These are phyloP conservation scores for Alternaria sp. DNA, from an alignment of 2,329 filamentous ascomycete genomes.

Conservation along the genomic window DNA sequence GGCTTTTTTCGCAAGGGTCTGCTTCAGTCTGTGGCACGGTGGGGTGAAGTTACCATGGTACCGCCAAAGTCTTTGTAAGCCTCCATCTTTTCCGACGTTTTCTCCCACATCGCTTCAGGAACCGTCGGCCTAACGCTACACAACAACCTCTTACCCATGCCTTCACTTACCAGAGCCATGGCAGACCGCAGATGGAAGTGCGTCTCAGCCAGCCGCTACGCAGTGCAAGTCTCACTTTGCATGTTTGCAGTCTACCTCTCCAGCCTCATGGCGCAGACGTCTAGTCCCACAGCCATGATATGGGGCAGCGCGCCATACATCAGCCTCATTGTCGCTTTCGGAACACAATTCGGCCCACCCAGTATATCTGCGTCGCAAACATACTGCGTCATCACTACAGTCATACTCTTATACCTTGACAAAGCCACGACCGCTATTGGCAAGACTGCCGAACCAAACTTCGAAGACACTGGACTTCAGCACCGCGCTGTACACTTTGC, in stretches of 20 bases:
- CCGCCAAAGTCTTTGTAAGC: not conserved
- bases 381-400: not conserved
- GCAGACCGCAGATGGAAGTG: not conserved
- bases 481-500: not conserved
- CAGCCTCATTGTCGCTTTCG: not conserved
- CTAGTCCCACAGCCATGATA: not conserved
- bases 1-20: not conserved
- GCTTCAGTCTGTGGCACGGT: not conserved
- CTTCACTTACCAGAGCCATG: not conserved
- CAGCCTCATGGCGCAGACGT: not conserved
- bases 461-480: not conserved
- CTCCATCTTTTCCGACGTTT: not conserved
- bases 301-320: not conserved
- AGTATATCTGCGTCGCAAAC: not conserved
- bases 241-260: not conserved
- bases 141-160: not conserved
- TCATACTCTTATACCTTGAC: not conserved
- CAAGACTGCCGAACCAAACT: not conserved
- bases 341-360: not conserved
- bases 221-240: not conserved
- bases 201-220: not conserved
- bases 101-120: too few species aligned
- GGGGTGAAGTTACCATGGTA: not conserved
- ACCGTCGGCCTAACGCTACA: too few species aligned
- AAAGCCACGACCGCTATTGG: not conserved